A percentile compares a stretch with the other conserved stretches of the same genome.
Evolutionary conservation across 2,329 filamentous ascomycete species (phyloP).

Genomic region (Aureobasidium sp.): DNA sequence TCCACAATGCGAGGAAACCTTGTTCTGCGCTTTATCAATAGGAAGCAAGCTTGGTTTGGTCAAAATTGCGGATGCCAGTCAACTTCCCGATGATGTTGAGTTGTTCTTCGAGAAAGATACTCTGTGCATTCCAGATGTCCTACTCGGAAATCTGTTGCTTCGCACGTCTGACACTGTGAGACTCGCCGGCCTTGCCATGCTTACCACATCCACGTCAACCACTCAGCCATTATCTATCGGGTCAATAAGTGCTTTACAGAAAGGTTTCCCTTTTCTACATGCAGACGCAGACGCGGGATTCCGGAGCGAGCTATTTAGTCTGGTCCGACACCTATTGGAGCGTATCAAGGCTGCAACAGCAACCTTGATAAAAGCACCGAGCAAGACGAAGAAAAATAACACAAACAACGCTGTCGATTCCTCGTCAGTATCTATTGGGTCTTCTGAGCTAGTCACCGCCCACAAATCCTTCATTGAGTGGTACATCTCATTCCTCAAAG

Average conservation of each 20-base stretch:
- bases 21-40: constrained; percentile 24
- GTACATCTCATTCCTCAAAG: constrained; percentile 65
- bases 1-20: constrained; percentile 17
- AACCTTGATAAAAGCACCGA: constrained; percentile 34
- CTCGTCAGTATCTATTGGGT: not conserved
- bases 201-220: constrained; percentile 67
- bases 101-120: constrained; percentile 21
- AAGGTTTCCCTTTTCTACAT: constrained; percentile 64
- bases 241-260: constrained; percentile 56
- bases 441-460: constrained; percentile 29
- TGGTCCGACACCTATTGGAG: constrained; percentile 69
- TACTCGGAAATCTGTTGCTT: constrained; percentile 34
- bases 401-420: not conserved
- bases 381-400: constrained; percentile 7
- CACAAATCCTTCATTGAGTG: constrained; percentile 63
- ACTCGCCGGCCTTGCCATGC: constrained; percentile 71
- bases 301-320: constrained; percentile 69
- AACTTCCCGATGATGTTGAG: not conserved
- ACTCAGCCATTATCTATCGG: constrained; percentile 62
- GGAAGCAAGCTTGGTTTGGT: constrained; percentile 42
- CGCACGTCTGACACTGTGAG: constrained; percentile 48
- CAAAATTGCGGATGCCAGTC: constrained; percentile 26
- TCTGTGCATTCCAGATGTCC: constrained; percentile 48
- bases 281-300: constrained; percentile 82
- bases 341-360: constrained; percentile 63